Percentiles rank a stretch among this genome's conserved stretches.
Evolutionary conservation across 306 rosid genomes (phyloP).

Genomic region (Acacia crassicarpa): DNA sequence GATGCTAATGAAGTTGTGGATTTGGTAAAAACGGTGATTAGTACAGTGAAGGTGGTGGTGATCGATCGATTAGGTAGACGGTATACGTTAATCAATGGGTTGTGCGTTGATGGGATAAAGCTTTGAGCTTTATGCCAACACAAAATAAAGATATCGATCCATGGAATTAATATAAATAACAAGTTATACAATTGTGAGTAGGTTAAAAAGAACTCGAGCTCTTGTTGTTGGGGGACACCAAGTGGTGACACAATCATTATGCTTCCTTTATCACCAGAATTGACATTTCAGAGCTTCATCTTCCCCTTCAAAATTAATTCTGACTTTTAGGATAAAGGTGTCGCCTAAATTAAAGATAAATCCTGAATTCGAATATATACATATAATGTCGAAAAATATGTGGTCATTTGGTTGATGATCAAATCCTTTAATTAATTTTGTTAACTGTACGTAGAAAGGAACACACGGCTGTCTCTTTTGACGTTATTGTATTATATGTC

Average conservation of each 20-base stretch:
- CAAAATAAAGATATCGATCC: background rate
- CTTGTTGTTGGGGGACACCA: background rate
- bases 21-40: background rate
- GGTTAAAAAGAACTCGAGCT: background rate
- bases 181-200: background rate
- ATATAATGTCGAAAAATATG: background rate
- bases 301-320: background rate
- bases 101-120: constrained; percentile 21
- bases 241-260: constrained; percentile 43
- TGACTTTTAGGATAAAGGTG: background rate
- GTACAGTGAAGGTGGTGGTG: background rate
- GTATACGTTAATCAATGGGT: background rate
- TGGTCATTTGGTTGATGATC: constrained; percentile 13
- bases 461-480: background rate
- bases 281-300: background rate
- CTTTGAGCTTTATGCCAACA: constrained; percentile 30
- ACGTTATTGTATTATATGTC: background rate
- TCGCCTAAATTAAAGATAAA: background rate
- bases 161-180: background rate
- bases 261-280: constrained; percentile 28
- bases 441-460: background rate
- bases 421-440: background rate
- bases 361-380: background rate
- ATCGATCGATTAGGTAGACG: constrained; percentile 12
- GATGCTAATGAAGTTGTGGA: background rate